phyloP scores from a whole-genome alignment of 768 basidiomycete species.

The Mycena rebaudengoi region DNA sequence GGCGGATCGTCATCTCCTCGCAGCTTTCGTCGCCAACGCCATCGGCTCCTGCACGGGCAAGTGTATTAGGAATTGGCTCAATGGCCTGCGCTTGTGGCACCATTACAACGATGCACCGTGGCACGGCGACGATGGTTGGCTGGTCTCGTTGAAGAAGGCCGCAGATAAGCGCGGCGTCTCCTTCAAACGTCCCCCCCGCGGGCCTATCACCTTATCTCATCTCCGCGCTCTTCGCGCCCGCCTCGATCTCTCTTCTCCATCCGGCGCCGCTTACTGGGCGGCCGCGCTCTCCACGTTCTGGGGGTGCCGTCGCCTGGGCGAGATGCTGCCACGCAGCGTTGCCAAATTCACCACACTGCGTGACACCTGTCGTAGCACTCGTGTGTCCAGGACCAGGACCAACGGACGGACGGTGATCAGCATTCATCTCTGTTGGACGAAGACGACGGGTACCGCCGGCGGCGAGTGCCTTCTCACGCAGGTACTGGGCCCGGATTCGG shows the following conservation, averaged over 20 bases:
- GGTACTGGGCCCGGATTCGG: neutral
- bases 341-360: neutral
- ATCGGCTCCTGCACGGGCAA: too few species aligned
- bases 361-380: neutral
- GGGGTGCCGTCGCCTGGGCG: neutral
- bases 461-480: neutral
- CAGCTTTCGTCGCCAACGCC: too few species aligned
- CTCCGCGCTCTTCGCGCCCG: neutral
- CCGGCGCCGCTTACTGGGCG: neutral
- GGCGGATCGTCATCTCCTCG: too few species aligned
- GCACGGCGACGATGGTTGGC: too few species aligned
- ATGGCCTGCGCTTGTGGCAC: too few species aligned
- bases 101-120: too few species aligned
- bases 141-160: too few species aligned
- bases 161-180: too few species aligned
- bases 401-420: neutral
- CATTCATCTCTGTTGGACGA: neutral
- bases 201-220: neutral
- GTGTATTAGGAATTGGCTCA: too few species aligned
- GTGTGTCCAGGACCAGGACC: too few species aligned
- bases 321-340: neutral
- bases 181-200: conserved; percentile 1
- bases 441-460: neutral
- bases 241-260: neutral
- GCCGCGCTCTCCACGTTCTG: neutral